These are phyloP conservation scores for Chlorella sp. DNA, from an alignment of 139 green algal species.

Conservation along the genomic window DNA sequence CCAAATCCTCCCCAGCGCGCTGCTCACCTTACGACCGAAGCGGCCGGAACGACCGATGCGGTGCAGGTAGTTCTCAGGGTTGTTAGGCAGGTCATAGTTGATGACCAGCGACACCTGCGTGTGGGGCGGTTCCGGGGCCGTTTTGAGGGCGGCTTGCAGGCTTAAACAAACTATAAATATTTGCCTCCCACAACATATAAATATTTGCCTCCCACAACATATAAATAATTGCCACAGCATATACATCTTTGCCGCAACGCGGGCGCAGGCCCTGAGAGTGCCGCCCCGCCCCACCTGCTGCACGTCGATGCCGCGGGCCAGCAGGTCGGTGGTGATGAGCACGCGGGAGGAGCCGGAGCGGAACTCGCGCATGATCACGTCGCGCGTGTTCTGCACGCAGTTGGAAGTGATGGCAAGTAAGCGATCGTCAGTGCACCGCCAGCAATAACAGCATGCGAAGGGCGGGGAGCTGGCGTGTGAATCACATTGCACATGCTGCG, in stretches of 20 bases:
- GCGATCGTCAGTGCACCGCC: no score
- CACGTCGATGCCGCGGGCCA: conserved; percentile 99
- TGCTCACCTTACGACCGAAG: conserved; percentile 92
- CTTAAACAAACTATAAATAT: no score
- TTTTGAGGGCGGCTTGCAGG: background rate
- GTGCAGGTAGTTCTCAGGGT: conserved; percentile 99
- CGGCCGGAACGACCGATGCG: conserved; percentile 95
- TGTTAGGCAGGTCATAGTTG: conserved; percentile 99
- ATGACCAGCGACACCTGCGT: conserved; percentile 98
- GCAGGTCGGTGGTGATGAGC: conserved; percentile 99
- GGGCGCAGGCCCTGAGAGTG: background rate
- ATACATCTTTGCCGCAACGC: no score
- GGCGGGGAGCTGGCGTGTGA: no score
- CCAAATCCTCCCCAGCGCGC: background rate
- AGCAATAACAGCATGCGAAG: no score
- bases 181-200: no score
- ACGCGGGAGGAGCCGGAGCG: conserved; percentile 98
- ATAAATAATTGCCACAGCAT: no score
- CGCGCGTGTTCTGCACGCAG: conserved; percentile 94
- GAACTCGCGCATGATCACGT: conserved; percentile 99
- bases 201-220: no score
- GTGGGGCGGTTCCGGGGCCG: background rate
- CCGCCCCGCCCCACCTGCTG: conserved; percentile 82
- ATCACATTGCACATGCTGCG: no score
- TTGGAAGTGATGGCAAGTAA: no score